Base-by-base conservation (phyloP, 148 eudicot genomes). In the Arctostaphylos glauca region DNA sequence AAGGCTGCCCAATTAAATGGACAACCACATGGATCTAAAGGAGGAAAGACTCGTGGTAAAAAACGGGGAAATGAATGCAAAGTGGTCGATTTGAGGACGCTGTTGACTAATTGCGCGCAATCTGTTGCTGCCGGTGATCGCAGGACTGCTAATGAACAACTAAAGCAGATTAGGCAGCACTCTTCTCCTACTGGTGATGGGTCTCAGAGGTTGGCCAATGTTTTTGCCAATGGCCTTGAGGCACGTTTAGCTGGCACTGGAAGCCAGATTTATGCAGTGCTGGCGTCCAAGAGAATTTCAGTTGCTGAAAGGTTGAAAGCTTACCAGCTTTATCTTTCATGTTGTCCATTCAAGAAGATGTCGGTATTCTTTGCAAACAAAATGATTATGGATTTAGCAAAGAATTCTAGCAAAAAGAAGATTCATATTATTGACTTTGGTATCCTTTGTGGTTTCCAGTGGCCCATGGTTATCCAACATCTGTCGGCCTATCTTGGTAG, bases 41-140 rank as follows among this genome's bases (percentile, higher is more conserved):
- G 83, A 3, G 83, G 84, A 62, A 86, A 81, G 60, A 76, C 78
- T 50, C 88, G 84, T 60, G 76, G 81, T 48, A 89, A 79, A 81
- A 86, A 86, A 77, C 78, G 70, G 50, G 86, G 79, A 9, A 83
- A 70, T 74, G 83, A 68, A 56, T 81, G 74, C 79, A 89, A 88
- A 60, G 87, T 73, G n/a, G 87, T 88, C 67, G 94, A 91, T 80
- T 80, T 91, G 72, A 84, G 81, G 77, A 84, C 91, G 5, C 89
- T 91, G 55, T 83, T 91, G 74, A 86, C 81, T 31, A 87, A 86
- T 77, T 91, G 94, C 80, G 90, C 92, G 19, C 94, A 88, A 64
- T 88, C 94, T 38, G 94, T 91, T 83, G 89, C 92, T 60, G 80
- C 83, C 44, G 87, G 87, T 80, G 94, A 91, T 81, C 84, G 82